Conservation (phyloP, 441 rosid species). For the Adansonia rubrostipa region DNA sequence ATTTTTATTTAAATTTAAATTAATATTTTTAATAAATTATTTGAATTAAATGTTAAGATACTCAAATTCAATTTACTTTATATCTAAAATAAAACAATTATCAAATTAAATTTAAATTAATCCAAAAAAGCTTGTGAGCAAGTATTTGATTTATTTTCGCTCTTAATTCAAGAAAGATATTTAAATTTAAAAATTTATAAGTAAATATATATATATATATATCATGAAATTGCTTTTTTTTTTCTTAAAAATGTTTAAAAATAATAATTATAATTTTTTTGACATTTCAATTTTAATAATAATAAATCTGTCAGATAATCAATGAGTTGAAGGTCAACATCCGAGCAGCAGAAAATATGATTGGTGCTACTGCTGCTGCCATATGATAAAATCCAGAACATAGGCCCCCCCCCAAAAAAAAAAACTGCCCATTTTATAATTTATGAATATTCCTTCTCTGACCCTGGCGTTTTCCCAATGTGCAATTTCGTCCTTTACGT, state of each 20-base stretch:
- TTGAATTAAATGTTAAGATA: no score
- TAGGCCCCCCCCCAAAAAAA: background rate
- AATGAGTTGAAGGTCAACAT: background rate
- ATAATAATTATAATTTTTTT: background rate
- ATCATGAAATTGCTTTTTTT: background rate
- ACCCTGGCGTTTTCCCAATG: background rate
- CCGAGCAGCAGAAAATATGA: background rate
- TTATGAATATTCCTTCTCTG: background rate
- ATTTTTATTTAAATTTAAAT: no score
- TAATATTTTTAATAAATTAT: no score
- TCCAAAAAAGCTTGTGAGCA: no score
- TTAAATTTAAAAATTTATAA: no score
- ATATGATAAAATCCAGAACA: background rate
- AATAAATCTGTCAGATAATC: background rate
- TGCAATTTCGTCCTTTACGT: slow-evolving; percentile 18
- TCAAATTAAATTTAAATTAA: no score
- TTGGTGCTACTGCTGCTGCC: background rate
- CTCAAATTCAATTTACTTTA: no score
- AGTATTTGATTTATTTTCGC: no score
- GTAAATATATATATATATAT: no score
- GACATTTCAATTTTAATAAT: background rate
- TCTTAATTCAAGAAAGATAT: no score
- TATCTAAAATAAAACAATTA: no score
- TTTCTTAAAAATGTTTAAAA: background rate
- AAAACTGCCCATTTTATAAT: background rate